Percentiles rank a stretch among this genome's conserved stretches.
phyloP scores from a whole-genome alignment of 2,329 filamentous ascomycete genomes.

The Xylaria arbuscula region DNA sequence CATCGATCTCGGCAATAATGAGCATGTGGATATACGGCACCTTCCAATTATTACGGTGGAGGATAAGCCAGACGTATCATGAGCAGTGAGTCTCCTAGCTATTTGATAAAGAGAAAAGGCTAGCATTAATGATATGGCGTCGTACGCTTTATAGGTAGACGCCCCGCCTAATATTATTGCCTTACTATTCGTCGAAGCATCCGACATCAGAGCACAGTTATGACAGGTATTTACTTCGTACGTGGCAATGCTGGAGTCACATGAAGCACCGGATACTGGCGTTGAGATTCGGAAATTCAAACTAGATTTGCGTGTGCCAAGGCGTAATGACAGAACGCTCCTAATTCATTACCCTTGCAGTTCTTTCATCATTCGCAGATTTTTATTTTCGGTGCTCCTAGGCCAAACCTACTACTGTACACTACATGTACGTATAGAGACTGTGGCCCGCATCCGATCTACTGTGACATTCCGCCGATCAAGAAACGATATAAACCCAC shows the following conservation, averaged over 20 bases:
- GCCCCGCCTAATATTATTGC: no score
- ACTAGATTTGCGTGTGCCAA: background rate
- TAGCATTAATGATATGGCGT: background rate
- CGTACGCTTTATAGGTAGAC: no score
- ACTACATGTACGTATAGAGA: background rate
- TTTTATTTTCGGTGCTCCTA: background rate
- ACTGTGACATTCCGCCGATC: background rate
- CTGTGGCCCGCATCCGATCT: background rate
- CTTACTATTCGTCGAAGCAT: background rate
- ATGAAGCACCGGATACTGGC: background rate
- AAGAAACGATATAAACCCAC: background rate
- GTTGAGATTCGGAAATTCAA: background rate
- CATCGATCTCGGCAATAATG: slow-evolving; percentile 77
- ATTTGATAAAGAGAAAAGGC: background rate
- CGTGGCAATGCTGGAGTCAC: background rate
- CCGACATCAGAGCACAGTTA: background rate
- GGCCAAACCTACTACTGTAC: background rate
- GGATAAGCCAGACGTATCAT: slow-evolving; percentile 30
- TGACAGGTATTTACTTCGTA: background rate
- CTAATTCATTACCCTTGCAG: background rate
- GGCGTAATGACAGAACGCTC: background rate
- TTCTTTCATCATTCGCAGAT: background rate
- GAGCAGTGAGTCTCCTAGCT: background rate
- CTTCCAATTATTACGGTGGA: slow-evolving; percentile 75
- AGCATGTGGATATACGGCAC: slow-evolving; percentile 81